Evolutionary conservation across 495 filamentous ascomycete genomes (phyloP).

Genomic region (Penicillium cataractarum): DNA sequence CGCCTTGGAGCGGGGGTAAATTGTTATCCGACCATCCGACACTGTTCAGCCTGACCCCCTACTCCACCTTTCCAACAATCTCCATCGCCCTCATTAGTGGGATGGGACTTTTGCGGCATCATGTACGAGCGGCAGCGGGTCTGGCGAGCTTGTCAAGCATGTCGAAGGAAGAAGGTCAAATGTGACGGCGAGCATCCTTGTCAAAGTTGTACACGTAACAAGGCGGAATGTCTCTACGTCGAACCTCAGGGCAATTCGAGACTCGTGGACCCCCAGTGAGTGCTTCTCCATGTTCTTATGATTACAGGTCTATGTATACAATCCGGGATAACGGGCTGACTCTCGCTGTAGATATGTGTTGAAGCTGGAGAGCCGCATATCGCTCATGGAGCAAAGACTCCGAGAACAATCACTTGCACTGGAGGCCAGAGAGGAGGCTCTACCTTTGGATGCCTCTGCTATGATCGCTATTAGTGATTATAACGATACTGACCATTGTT

Average conservation of each 20-base stretch:
- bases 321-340: not conserved
- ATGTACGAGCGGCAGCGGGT: constrained; percentile 34
- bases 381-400: not conserved
- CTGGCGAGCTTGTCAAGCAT: constrained; percentile 35
- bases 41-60: too few relatives aligned
- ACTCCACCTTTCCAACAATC: not conserved
- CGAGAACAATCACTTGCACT: not conserved
- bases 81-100: not conserved
- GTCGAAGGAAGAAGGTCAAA: constrained; percentile 27
- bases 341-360: not conserved
- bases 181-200: constrained; percentile 29
- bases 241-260: not conserved
- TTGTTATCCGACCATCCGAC: not conserved
- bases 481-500: not conserved
- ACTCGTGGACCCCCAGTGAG: not conserved
- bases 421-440: not conserved
- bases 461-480: not conserved
- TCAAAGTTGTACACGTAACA: constrained; percentile 20
- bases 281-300: not conserved
- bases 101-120: not conserved
- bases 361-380: not conserved
- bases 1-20: not conserved
- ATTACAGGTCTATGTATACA: not conserved
- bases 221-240: not conserved
- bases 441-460: not conserved